Evolutionary conservation across 306 rosid species (phyloP).

Genomic region (Phaseolus lunatus): DNA sequence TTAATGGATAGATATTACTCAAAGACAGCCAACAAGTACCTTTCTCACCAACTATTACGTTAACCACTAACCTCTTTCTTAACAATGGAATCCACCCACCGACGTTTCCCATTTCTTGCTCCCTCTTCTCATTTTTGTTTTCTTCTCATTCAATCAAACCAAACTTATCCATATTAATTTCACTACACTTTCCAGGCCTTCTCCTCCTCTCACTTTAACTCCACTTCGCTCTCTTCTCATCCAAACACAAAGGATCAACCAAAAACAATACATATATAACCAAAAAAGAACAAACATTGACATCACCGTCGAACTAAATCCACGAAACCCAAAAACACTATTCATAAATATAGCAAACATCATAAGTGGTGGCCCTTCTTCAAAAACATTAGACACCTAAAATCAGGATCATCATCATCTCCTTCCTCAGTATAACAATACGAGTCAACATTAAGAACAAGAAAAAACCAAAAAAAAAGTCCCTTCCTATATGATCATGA

Average conservation of each 20-base stretch:
- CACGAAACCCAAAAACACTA: neutral
- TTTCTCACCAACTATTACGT: constrained; percentile 50
- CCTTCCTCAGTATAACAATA: neutral
- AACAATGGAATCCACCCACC: constrained; percentile 38
- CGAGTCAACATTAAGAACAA: neutral
- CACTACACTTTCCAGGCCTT: neutral
- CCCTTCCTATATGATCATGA: neutral
- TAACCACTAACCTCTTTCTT: constrained; percentile 34
- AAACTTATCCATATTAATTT: neutral
- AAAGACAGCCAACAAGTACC: constrained; percentile 48
- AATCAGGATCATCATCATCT: constrained; percentile 20
- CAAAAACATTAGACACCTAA: constrained; percentile 53
- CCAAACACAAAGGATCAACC: neutral
- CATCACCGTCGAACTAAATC: neutral
- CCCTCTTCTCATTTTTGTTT: neutral
- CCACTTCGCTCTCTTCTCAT: neutral
- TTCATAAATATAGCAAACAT: constrained; percentile 21
- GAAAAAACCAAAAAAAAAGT: neutral
- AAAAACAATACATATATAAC: neutral
- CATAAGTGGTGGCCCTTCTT: constrained; percentile 49
- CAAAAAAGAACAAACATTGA: neutral
- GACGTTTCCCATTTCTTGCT: constrained; percentile 25
- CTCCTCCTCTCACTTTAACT: constrained; percentile 6
- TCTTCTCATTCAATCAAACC: constrained; percentile 31
- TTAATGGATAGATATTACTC: too few relatives aligned